These are phyloP conservation scores for Annulohypoxylon nitens DNA, from an alignment of 495 filamentous ascomycete genomes.

Conservation along the genomic window DNA sequence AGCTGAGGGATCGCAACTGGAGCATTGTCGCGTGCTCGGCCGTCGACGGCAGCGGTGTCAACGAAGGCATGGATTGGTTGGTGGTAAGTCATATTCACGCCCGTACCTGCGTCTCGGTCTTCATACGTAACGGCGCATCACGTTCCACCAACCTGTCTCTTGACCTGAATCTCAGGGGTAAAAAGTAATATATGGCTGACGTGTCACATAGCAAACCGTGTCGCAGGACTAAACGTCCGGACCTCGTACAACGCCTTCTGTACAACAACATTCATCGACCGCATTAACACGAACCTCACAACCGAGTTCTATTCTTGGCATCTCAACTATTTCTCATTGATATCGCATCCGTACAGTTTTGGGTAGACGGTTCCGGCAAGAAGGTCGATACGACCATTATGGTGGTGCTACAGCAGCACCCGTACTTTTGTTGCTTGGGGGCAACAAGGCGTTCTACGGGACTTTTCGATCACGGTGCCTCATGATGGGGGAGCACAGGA, in stretches of 20 bases:
- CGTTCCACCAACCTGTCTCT: constrained; percentile 7
- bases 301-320: constrained; percentile 4
- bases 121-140: background rate
- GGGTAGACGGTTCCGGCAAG: constrained; percentile 38
- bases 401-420: constrained; percentile 9
- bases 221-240: constrained; percentile 56
- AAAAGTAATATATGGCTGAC: constrained; percentile 40
- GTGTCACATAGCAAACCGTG: constrained; percentile 61
- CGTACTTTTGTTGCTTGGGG: constrained; percentile 25
- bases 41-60: constrained; percentile 92
- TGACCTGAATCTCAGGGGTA: constrained; percentile 14
- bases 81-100: constrained; percentile 74
- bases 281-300: constrained; percentile 19
- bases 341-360: constrained; percentile 39
- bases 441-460: constrained; percentile 38
- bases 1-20: constrained; percentile 96
- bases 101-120: background rate
- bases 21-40: constrained; percentile 98
- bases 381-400: constrained; percentile 20
- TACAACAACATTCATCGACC: constrained; percentile 47
- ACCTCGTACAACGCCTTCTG: constrained; percentile 29
- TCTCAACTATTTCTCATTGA: constrained; percentile 30
- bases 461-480: constrained; percentile 14
- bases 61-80: constrained; percentile 99
- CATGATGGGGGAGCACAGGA: constrained; percentile 20